Evolutionary conservation across 768 basidiomycete species (phyloP).

Genomic region (Tricholoma flavovirens): DNA sequence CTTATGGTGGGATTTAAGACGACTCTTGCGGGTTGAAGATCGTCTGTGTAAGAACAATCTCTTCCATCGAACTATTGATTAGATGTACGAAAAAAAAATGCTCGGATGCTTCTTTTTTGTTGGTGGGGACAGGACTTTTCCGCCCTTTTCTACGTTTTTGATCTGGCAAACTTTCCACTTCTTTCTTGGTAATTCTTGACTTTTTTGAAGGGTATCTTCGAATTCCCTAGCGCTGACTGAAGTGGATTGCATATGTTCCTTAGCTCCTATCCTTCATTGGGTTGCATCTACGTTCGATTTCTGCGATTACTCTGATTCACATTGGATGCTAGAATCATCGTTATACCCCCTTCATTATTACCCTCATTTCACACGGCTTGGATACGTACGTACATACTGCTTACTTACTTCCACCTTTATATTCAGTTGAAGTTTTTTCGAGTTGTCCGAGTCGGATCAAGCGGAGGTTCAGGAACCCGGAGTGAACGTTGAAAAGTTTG

Average conservation of each 20-base stretch:
- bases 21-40: neutral
- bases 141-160: neutral
- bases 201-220: neutral
- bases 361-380: neutral
- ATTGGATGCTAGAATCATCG: neutral
- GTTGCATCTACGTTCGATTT: neutral
- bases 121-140: neutral
- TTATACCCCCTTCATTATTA: neutral
- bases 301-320: neutral
- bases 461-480: no score
- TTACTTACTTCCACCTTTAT: no score
- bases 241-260: neutral
- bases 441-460: no score
- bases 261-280: neutral
- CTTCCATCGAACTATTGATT: neutral
- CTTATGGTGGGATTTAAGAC: conserved; percentile 63
- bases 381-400: neutral
- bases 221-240: neutral
- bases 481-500: no score
- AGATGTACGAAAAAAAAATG: neutral
- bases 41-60: neutral
- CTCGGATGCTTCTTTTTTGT: neutral
- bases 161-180: no score
- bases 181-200: neutral
- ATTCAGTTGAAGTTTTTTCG: neutral